Evolutionary conservation across 2,329 filamentous ascomycete genomes (phyloP), one percentile per base, ranked within the genome.

Genomic region (Diaporthe nobilis): DNA sequence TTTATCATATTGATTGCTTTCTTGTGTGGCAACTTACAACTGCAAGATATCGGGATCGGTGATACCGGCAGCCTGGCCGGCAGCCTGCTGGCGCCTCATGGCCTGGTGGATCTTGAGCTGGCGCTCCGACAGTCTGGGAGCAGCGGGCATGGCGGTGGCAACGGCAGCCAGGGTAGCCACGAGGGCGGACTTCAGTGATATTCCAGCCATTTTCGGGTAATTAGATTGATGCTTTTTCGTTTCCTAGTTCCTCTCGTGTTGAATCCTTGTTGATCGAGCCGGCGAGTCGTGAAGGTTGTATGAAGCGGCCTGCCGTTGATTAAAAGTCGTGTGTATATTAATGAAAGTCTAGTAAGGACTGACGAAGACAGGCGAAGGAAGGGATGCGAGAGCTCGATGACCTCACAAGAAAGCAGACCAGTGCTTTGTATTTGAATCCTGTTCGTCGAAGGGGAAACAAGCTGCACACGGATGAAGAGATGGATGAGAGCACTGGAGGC

Each of bases 41-140:
- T 91, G 88, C 60, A 91, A 83, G 78, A 91, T 90, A 77, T 90
- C 89, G 39, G 88, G 83, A 78, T 91, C 89, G 17, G 82, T 84
- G 57, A 90, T 83, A 39, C 88, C 88, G 3, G 85, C 81, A 17
- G 86, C 85, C 10, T 84, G 84, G 4, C 87, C 88, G 5, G 85
- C 86, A 7, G 84, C 85, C 77, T 88, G 88, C 81, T 90, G 89
- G 71, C 88, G 87, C 82, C 86, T 89, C 77, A 86, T 84, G 70
- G 87, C 79, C 72, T 85, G 81, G 81, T 88, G 86, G 78, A 90
- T 86, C 79, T 85, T 81, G 78, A 86, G 81, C 80, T 90, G 88
- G 73, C 82, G 80, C 49, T 79, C 76, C n/a, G 82, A 86, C 76
- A 90, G 81, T 82, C 84, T 87, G 53, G 85, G 85, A 39, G 83